A percentile compares a stretch with the other conserved stretches of the same genome.
phyloP scores from a whole-genome alignment of 2,329 filamentous ascomycete species.

The Chrysosphaeria jannelii region DNA sequence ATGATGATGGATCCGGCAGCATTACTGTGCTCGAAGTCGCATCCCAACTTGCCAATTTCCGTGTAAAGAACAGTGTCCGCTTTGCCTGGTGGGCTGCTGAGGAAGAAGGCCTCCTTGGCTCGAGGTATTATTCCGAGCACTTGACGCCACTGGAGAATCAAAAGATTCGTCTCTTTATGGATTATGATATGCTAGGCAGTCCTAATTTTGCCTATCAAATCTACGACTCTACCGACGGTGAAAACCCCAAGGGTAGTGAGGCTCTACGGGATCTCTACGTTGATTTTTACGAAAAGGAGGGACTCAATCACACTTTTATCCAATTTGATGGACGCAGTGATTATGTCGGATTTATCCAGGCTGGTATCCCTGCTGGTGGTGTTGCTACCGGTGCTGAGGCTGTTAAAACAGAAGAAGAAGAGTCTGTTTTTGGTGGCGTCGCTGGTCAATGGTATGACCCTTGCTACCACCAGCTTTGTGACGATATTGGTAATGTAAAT shows the following conservation, averaged over 20 bases:
- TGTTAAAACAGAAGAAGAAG: slow-evolving; percentile 39
- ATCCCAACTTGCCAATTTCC: slow-evolving; percentile 22
- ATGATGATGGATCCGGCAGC: slow-evolving; percentile 45
- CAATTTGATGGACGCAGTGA: slow-evolving; percentile 55
- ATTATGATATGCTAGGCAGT: slow-evolving; percentile 40
- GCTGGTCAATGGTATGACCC: slow-evolving; percentile 28
- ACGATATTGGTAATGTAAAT: slow-evolving; percentile 25
- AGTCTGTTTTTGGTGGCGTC: slow-evolving; percentile 35
- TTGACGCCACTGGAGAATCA: slow-evolving; percentile 25
- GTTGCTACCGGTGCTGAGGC: slow-evolving; percentile 53
- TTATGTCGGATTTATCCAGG: slow-evolving; percentile 46
- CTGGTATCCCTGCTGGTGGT: slow-evolving; percentile 43
- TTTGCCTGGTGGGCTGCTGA: slow-evolving; percentile 40
- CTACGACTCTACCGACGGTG: slow-evolving; percentile 40
- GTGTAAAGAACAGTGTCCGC: slow-evolving; percentile 31
- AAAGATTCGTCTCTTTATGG: slow-evolving; percentile 34
- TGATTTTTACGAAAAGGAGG: slow-evolving; percentile 30
- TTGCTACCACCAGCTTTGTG: slow-evolving; percentile 31
- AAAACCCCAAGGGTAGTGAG: slow-evolving; percentile 39
- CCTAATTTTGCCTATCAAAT: slow-evolving; percentile 37
- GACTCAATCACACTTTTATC: slow-evolving; percentile 35
- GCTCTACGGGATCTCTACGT: slow-evolving; percentile 37
- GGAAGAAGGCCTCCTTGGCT: slow-evolving; percentile 34
- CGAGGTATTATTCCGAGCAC: slow-evolving; percentile 25
- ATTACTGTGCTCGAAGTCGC: slow-evolving; percentile 31